These are phyloP conservation scores for Cyclostephanos tholiformis DNA, from an alignment of 108 stramenopile species.

Conservation along the genomic window DNA sequence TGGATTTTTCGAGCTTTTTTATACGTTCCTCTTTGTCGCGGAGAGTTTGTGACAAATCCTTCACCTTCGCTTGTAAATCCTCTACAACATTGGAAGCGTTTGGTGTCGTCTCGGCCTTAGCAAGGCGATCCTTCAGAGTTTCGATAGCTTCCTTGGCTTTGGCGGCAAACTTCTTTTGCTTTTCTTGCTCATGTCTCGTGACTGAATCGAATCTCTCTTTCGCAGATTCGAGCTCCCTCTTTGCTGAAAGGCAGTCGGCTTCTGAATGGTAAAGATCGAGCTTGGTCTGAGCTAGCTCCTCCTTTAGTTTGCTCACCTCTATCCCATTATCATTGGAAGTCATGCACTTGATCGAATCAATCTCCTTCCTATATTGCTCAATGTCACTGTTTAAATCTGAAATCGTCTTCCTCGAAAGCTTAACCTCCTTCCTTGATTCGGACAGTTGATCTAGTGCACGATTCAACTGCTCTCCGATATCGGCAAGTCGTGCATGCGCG, in stretches of 20 bases:
- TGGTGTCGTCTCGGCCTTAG: conserved; percentile 9
- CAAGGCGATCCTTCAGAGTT: conserved; percentile 14
- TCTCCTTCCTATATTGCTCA: conserved; percentile 36
- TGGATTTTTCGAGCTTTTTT: conserved; percentile 73
- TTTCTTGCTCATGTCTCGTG: conserved; percentile 35
- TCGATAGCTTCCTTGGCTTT: conserved; percentile 33
- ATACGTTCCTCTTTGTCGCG: conserved; percentile 74
- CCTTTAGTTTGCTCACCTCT: conserved; percentile 35
- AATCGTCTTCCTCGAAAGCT: conserved; percentile 32
- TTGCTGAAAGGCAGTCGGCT: conserved; percentile 40
- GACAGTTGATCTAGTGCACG: conserved; percentile 29
- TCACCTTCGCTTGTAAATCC: conserved; percentile 39
- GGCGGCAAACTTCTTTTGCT: conserved; percentile 35
- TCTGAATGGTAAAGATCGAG: conserved; percentile 30
- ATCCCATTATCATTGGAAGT: conserved; percentile 36
- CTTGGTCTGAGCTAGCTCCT: conserved; percentile 37
- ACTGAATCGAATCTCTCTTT: conserved; percentile 43
- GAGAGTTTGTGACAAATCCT: conserved; percentile 48
- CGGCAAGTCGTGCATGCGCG: conserved; percentile 22
- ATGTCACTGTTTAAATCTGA: conserved; percentile 43
- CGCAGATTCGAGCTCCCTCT: conserved; percentile 32
- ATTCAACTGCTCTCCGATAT: conserved; percentile 28
- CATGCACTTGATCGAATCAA: conserved; percentile 32
- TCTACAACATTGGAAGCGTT: neutral
- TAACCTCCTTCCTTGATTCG: conserved; percentile 36